Conservation (phyloP, 2,329 filamentous ascomycete genomes). For the Cadophora luteo-olivacea region DNA sequence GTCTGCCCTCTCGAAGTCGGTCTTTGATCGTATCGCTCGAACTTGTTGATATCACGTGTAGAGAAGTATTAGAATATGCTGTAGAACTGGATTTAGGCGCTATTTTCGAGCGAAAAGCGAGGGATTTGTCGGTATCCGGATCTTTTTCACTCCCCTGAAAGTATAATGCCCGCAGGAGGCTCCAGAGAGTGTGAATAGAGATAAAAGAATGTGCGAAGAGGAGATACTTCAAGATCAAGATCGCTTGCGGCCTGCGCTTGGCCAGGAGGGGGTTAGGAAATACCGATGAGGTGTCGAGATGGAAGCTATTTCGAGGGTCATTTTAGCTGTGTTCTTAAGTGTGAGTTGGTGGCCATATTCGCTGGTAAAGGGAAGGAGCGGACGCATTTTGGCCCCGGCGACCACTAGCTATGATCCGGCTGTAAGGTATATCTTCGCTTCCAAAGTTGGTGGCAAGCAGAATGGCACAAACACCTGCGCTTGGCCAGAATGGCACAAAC, state of each 20-base stretch:
- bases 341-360: not conserved
- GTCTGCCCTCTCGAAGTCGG: not conserved
- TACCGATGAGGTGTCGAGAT: not conserved
- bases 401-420: too few relatives aligned
- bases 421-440: too few relatives aligned
- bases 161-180: not conserved
- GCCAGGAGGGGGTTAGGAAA: not conserved
- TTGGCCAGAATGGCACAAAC: too few relatives aligned
- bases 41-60: not conserved
- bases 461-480: too few relatives aligned
- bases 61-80: not conserved
- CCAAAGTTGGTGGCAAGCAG: too few relatives aligned
- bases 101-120: not conserved
- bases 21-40: not conserved
- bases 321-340: not conserved
- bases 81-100: not conserved
- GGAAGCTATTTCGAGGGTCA: not conserved
- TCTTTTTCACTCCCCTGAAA: not conserved
- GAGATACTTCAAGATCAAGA: not conserved
- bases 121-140: not conserved
- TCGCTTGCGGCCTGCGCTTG: not conserved
- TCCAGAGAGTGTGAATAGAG: not conserved
- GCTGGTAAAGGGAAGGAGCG: not conserved
- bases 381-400: not conserved
- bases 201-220: not conserved